Evolutionary conservation across 2,329 filamentous ascomycete genomes (phyloP), one percentile per base, ranked within the genome.

Genomic region (Macrophomina phaseolina): DNA sequence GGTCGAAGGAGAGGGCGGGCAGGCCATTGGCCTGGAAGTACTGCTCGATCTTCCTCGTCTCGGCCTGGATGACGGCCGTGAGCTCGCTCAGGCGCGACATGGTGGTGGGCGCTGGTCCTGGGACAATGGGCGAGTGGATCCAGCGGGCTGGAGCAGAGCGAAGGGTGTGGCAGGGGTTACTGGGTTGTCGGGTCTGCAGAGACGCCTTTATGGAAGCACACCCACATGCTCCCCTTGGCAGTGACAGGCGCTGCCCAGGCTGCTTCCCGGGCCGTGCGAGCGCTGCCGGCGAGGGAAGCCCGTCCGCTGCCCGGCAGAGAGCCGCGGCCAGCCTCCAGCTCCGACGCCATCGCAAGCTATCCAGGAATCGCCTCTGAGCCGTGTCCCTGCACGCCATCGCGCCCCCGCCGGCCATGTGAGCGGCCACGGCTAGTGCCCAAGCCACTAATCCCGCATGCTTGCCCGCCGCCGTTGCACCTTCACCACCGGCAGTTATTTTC

Each of bases 41-140:
- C 30, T 68, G 60, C 14, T 70, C 66, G 30, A 71, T 67, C 64
- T 70, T 70, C 52, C 61, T 49, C 34, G 70, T 71, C 60, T 70
- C 66, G 12, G 9, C 28, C 23, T 67, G 51, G 42, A 71, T 71
- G 36, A 70, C 56, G 49, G 30, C 30, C 5, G 67, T 67, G 23
- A 71, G 68, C 48, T 69, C 66, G 12, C 46, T 55, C 42, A 70
- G 64, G 18, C 69, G 65, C 42, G 64, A n/a, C 52, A 60, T 61
- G 18, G 48, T 23, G 34, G 23, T 11, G 8, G 32, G 32, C 1
- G 36, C 28, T 48, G 38, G 48, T 46, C 60, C 14, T 16, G 40
- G 18, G 32, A 12, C 23, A 61, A 28, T 4, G 58, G n/a, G 18
- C 8, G 18, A n/a, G 48, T 38, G 52, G 51, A 46, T 58, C 42